These are phyloP conservation scores for Earliella scabrosa DNA, from an alignment of 1,284 basidiomycete species.

Conservation along the genomic window DNA sequence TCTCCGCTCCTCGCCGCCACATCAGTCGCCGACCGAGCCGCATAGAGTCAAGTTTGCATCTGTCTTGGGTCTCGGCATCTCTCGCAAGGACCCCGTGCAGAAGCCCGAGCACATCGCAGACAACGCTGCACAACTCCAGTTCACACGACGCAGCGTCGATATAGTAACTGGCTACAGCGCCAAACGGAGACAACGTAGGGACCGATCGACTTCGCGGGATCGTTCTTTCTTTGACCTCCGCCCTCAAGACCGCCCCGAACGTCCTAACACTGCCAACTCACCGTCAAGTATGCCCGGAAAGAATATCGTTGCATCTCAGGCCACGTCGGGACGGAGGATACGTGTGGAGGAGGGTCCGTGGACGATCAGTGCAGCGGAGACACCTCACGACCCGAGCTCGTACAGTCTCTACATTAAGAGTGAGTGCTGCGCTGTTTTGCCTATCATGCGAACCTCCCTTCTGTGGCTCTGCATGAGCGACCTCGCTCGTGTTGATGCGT, in stretches of 20 bases:
- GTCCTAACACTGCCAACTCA: slow-evolving; percentile 29
- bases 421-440: slow-evolving; percentile 36
- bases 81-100: slow-evolving; percentile 31
- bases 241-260: slow-evolving; percentile 24
- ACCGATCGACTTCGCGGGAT: slow-evolving; percentile 37
- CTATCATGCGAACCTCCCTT: slow-evolving; percentile 15
- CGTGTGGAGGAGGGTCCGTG: slow-evolving; percentile 51
- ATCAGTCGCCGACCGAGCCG: slow-evolving; percentile 36
- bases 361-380: slow-evolving; percentile 57
- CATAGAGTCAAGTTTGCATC: slow-evolving; percentile 47
- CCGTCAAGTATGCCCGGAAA: slow-evolving; percentile 40
- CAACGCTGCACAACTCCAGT: slow-evolving; percentile 23
- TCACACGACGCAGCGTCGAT: slow-evolving; percentile 33
- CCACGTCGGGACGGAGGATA: slow-evolving; percentile 32
- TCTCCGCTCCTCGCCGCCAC: slow-evolving; percentile 36
- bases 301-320: slow-evolving; percentile 40
- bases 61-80: slow-evolving; percentile 42
- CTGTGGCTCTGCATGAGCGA: neutral
- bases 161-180: slow-evolving; percentile 27
- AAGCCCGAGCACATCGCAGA: slow-evolving; percentile 19
- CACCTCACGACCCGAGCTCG: slow-evolving; percentile 42
- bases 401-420: slow-evolving; percentile 54
- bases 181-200: slow-evolving; percentile 29
- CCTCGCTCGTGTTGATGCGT: neutral
- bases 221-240: slow-evolving; percentile 41